These are phyloP conservation scores for Austropuccinia psidii DNA, from an alignment of 1,284 basidiomycete genomes.

Conservation along the genomic window DNA sequence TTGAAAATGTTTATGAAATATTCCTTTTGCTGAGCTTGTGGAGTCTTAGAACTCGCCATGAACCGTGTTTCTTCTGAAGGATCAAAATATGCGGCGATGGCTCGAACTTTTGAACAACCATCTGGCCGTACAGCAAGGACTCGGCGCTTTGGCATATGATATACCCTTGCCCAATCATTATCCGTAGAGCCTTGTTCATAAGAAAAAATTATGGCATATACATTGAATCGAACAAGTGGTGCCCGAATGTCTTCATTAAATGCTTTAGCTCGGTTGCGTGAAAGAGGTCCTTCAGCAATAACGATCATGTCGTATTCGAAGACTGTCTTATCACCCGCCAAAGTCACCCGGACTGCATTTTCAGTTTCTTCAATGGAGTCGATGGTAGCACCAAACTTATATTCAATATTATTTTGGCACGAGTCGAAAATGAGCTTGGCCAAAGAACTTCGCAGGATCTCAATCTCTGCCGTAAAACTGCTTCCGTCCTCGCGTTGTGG, in stretches of 20 bases:
- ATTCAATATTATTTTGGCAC: no score
- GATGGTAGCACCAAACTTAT: no score
- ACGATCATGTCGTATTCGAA: constrained; percentile 38
- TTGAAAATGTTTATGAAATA: constrained; percentile 33
- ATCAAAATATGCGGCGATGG: background rate
- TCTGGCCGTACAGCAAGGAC: constrained; percentile 38
- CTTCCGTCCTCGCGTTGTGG: constrained; percentile 37
- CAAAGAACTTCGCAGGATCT: constrained; percentile 42
- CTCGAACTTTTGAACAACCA: constrained; percentile 39
- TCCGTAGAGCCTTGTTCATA: constrained; percentile 34
- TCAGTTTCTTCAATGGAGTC: no score
- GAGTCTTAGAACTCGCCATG: no score
- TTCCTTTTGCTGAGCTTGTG: constrained; percentile 33
- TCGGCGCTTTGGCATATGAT: constrained; percentile 15
- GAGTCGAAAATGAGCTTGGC: constrained; percentile 39
- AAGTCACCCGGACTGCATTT: no score
- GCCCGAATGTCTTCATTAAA: constrained; percentile 38
- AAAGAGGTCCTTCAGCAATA: constrained; percentile 31
- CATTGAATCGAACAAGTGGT: background rate
- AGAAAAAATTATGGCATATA: background rate
- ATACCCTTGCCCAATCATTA: constrained; percentile 37
- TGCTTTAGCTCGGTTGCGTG: constrained; percentile 30
- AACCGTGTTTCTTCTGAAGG: constrained; percentile 37
- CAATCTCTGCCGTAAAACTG: constrained; percentile 37
- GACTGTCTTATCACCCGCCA: background rate